Base-by-base conservation (phyloP, 768 basidiomycete species). In the Rhodotorula diobovata region DNA sequence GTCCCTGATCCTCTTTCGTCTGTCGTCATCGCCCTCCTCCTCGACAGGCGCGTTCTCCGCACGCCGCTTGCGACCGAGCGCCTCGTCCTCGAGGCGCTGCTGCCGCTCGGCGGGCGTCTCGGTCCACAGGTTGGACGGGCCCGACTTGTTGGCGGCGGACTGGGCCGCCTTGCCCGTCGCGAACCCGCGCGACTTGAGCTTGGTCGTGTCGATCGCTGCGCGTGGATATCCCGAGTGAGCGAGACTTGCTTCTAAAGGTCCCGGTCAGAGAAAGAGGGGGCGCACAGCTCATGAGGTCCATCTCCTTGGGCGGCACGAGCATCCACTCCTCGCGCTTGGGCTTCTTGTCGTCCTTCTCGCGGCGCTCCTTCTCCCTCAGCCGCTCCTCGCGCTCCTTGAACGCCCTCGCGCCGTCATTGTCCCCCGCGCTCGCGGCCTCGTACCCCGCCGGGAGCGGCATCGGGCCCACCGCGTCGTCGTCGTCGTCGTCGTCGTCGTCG, bases 241-340 rank as follows among this genome's bases (percentile, higher is more conserved):
- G 30, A n/a, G n/a, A n/a, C n/a, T n/a, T n/a, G n/a, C n/a, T n/a
- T 43, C 41, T 3, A 12, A 18, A 43, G 41, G 6, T 9, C 11
- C 18, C 41, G 41, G 41, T 12, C 11, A 2, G 18, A 45, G 25
- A 58, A 18, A 12, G 39, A 37, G 7, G 25, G 51, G 37, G 85
- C 89, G 72, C 76, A 94, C 92, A 88, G 58, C 85, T 85, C 10
- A 94, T 83, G 21, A 95, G 80, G 71, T 90, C 90, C 4, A 90
- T 88, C 2, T 87, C 86, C 30, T 88, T 87, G 0, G 96, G 95
- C 3, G 95, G 95, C 2, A 90, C 89, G 56, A 98, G 84, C 96
- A 99, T 99, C 96, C 96, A 99, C 80, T 94, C 93, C 30, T 97
- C 91, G 54, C 96, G 87, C 80, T 91, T 83, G 50, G 87, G 82